Evolutionary conservation across 1,284 basidiomycete genomes (phyloP), one percentile per base, ranked within the genome.

Genomic region (Austroboletus novae-zelandiae): DNA sequence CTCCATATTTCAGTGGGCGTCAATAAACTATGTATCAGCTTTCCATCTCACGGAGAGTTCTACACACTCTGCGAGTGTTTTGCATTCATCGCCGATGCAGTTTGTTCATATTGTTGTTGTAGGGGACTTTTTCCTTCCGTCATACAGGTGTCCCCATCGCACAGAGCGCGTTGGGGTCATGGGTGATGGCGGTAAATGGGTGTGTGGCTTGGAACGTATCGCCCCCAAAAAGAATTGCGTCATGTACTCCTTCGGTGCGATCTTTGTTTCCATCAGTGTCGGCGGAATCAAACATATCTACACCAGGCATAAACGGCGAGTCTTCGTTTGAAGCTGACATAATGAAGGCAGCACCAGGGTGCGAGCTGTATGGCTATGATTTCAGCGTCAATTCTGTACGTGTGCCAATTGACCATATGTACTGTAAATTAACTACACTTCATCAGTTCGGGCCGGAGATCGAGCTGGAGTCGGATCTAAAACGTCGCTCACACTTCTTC

Each of bases 121-220:
- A 77, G 74, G 77, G 77, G 77, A 78, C 57, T 77, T 77, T 60
- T 78, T 77, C 60, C 71, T 74, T 11, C 74, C 77, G 11, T 67
- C 74, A 1, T 79, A 68, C 57, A 68, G 62, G 42, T 78, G 76
- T 45, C 75, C 78, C 9, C 76, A 77, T 64, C 65, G 69, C 17
- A 60, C 74, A 3, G 68, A 76, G 39, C 70, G 77, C 39, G 44
- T 80, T 18, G 78, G 77, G 6, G 67, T 74, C 7, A 67, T 77
- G 51, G 75, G 74, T 10, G 77, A 79, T 49, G 78, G 77, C 9
- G 77, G 77, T 15, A 80, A 80, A 60, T 80, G 77, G 76, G 59
- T 75, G 8, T 79, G 78, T 51, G 77, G 78, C 8, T 44, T 78
- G 45, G 73, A 76, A 47, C 71, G 73, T 20, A 65, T 79, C 49